Evolutionary conservation across 2,329 filamentous ascomycete species (phyloP).

Genomic region (Ophiosphaerella herpotricha): DNA sequence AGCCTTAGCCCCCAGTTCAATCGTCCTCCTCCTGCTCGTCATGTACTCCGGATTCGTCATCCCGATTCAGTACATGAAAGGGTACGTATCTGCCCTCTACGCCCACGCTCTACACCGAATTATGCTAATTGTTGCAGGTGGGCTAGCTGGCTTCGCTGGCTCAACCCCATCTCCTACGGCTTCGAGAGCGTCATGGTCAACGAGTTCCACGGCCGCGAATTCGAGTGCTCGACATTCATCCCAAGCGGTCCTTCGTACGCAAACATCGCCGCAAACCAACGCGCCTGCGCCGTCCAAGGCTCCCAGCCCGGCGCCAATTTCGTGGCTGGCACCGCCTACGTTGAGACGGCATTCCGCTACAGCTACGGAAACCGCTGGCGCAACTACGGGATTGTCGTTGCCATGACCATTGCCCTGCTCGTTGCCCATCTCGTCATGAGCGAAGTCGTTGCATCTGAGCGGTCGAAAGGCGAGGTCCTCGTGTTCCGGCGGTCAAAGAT

Average conservation of each 20-base stretch:
- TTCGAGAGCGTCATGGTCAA: slow-evolving; percentile 81
- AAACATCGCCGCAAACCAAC: slow-evolving; percentile 27
- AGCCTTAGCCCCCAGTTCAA: slow-evolving; percentile 57
- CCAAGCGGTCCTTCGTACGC: slow-evolving; percentile 47
- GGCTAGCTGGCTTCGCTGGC: slow-evolving; percentile 62
- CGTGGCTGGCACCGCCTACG: slow-evolving; percentile 44
- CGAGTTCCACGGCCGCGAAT: slow-evolving; percentile 54
- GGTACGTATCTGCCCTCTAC: slow-evolving; percentile 6
- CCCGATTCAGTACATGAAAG: slow-evolving; percentile 61
- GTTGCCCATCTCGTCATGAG: slow-evolving; percentile 63
- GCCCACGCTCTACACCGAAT: background rate
- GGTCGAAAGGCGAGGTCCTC: slow-evolving; percentile 68
- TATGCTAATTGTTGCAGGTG: slow-evolving; percentile 18
- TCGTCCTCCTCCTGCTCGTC: slow-evolving; percentile 65
- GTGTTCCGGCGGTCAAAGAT: slow-evolving; percentile 59
- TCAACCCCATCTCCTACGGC: slow-evolving; percentile 75
- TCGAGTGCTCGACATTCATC: slow-evolving; percentile 39
- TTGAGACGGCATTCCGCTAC: slow-evolving; percentile 35
- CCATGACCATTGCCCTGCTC: slow-evolving; percentile 66
- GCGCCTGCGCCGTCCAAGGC: slow-evolving; percentile 44
- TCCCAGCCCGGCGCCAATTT: slow-evolving; percentile 39
- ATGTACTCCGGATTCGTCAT: slow-evolving; percentile 70
- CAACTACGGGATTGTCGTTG: slow-evolving; percentile 70
- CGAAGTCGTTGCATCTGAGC: slow-evolving; percentile 65
- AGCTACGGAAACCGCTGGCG: slow-evolving; percentile 49